These are phyloP conservation scores for Trypanosoma platydactyli DNA, from an alignment of 208 protist species.

Conservation along the genomic window DNA sequence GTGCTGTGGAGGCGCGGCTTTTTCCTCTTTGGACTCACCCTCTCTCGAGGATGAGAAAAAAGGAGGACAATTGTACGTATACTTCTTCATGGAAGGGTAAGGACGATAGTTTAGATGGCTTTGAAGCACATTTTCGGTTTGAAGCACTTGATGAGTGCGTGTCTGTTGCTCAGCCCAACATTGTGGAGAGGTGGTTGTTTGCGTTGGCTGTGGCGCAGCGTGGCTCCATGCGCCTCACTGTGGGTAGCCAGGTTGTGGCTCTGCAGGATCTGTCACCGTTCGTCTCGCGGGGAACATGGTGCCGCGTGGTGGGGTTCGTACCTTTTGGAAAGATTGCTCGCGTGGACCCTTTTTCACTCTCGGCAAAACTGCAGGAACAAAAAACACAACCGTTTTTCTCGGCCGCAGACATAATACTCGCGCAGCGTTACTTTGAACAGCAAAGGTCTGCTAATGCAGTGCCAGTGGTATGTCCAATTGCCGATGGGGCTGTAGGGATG, in stretches of 20 bases:
- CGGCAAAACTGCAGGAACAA: background rate
- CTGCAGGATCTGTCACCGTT: slow-evolving; percentile 15
- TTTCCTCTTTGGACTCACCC: slow-evolving; percentile 60
- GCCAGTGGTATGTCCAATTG: slow-evolving; percentile 33
- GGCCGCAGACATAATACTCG: slow-evolving; percentile 5
- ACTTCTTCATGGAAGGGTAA: background rate
- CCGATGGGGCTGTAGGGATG: background rate
- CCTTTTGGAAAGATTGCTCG: background rate
- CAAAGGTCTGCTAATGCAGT: slow-evolving; percentile 21
- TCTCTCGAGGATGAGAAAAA: background rate
- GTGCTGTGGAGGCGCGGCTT: slow-evolving; percentile 33
- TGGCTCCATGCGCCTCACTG: slow-evolving; percentile 31
- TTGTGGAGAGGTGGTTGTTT: slow-evolving; percentile 53
- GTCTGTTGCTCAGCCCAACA: slow-evolving; percentile 19
- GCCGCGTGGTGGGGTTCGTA: slow-evolving; percentile 26
- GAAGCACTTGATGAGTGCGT: slow-evolving; percentile 24
- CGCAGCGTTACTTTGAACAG: slow-evolving; percentile 17
- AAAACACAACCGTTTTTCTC: too few relatives aligned
- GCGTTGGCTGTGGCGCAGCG: slow-evolving; percentile 41
- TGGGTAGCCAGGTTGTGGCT: slow-evolving; percentile 36
- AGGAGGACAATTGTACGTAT: background rate
- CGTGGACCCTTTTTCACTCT: background rate
- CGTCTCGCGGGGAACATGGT: slow-evolving; percentile 17
- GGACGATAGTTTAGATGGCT: background rate
- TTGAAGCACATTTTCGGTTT: slow-evolving; percentile 18